Evolutionary conservation across 257 asterid genomes (phyloP).

Genomic region (Fraxinus excelsior): DNA sequence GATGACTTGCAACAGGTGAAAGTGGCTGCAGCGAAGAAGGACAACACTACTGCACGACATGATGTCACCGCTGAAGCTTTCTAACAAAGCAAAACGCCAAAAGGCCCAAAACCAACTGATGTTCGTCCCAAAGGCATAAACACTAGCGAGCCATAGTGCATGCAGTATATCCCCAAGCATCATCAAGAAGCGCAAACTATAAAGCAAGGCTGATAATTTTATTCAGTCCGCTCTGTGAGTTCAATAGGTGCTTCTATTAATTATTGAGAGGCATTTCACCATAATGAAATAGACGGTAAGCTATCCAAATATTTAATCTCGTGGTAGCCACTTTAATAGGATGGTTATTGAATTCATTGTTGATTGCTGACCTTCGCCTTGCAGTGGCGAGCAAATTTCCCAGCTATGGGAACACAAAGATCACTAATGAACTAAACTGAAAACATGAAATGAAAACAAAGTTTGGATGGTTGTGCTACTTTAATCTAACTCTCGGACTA

Average conservation of each 20-base stretch:
- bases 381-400: not conserved
- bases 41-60: too few relatives aligned
- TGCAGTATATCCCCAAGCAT: too few relatives aligned
- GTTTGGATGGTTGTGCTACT: not conserved
- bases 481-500: not conserved
- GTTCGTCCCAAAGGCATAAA: too few relatives aligned
- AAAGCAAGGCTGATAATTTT: too few relatives aligned
- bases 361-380: not conserved
- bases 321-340: not conserved
- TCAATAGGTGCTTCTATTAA: constrained; percentile 5
- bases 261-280: not conserved
- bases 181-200: too few relatives aligned
- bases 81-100: too few relatives aligned
- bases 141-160: too few relatives aligned
- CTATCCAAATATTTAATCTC: not conserved
- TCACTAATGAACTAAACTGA: not conserved
- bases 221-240: not conserved
- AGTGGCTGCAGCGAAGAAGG: too few relatives aligned
- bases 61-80: too few relatives aligned
- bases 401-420: not conserved
- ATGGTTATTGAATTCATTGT: not conserved
- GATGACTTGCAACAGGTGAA: too few relatives aligned
- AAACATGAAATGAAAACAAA: not conserved
- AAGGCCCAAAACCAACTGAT: too few relatives aligned
- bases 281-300: not conserved